phyloP scores from a whole-genome alignment of 345 rosid genomes.

The Syzygium grande region DNA sequence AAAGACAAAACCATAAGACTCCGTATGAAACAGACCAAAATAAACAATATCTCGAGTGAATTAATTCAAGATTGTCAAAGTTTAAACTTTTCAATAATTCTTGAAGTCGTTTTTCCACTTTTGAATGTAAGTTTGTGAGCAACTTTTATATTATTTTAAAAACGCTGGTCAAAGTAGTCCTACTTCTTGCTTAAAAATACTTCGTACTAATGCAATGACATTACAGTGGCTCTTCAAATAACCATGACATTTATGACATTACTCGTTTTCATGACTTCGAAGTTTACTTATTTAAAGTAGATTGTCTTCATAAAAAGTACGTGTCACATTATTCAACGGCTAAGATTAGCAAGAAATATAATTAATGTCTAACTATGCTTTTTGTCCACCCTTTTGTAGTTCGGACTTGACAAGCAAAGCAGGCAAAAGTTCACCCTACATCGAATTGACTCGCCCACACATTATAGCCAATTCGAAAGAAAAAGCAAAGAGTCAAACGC shows the following conservation, averaged over 20 bases:
- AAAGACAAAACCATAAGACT: not conserved
- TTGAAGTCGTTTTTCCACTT: not conserved
- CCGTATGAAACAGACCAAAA: not conserved
- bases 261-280: not conserved
- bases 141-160: not conserved
- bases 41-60: rapidly evolving
- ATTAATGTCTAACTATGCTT: not conserved
- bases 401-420: not conserved
- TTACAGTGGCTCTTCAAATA: not conserved
- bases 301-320: not conserved
- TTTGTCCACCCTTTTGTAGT: not conserved
- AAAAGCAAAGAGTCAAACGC: not conserved
- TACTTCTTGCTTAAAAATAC: not conserved
- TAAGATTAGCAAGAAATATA: too few species aligned
- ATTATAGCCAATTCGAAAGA: not conserved
- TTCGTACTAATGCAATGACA: not conserved
- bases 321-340: not conserved
- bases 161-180: not conserved
- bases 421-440: not conserved
- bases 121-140: not conserved
- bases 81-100: not conserved
- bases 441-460: not conserved
- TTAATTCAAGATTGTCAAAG: not conserved
- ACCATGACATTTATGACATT: not conserved
- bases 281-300: not conserved